Conservation (phyloP, 306 rosid genomes). For the Betula pendula region DNA sequence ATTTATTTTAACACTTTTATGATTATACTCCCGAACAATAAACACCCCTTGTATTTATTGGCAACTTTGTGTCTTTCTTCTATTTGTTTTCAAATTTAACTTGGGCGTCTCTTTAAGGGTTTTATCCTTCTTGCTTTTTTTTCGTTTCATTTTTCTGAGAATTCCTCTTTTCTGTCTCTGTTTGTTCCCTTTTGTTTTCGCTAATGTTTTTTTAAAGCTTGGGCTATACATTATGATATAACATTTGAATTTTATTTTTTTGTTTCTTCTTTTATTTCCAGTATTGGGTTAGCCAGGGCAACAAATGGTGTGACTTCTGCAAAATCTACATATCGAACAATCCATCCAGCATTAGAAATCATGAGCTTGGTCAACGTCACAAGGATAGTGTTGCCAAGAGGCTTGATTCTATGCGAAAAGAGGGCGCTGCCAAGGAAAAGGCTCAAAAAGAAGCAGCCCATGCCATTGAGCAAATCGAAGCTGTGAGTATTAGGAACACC, state of each 20-base stretch:
- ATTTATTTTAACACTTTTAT: not conserved
- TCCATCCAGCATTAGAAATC: slow-evolving; percentile 81
- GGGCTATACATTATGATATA: not conserved
- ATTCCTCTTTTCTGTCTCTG: not conserved
- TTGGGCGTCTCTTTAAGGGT: not conserved
- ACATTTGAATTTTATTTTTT: slow-evolving; percentile 10
- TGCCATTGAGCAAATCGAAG: slow-evolving; percentile 82
- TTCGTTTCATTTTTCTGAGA: not conserved
- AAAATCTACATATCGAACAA: slow-evolving; percentile 86
- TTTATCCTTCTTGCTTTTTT: not conserved
- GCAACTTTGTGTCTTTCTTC: not conserved
- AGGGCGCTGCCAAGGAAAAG: slow-evolving; percentile 83
- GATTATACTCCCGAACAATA: not conserved
- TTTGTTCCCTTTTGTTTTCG: not conserved
- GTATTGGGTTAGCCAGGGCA: slow-evolving; percentile 99
- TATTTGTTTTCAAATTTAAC: not conserved
- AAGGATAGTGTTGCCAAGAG: slow-evolving; percentile 82
- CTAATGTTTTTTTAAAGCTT: not conserved
- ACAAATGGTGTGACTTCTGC: slow-evolving; percentile 98
- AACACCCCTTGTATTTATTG: not conserved
- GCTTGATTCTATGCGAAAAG: slow-evolving; percentile 87
- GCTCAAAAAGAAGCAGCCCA: slow-evolving; percentile 66
- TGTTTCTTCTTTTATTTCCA: slow-evolving; percentile 29
- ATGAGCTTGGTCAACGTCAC: slow-evolving; percentile 92
- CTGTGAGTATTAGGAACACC: slow-evolving; percentile 50